A percentile compares a stretch with the other conserved stretches of the same genome.
Conservation (phyloP, 1,284 basidiomycete species). For the Ganoderma multipileum region DNA sequence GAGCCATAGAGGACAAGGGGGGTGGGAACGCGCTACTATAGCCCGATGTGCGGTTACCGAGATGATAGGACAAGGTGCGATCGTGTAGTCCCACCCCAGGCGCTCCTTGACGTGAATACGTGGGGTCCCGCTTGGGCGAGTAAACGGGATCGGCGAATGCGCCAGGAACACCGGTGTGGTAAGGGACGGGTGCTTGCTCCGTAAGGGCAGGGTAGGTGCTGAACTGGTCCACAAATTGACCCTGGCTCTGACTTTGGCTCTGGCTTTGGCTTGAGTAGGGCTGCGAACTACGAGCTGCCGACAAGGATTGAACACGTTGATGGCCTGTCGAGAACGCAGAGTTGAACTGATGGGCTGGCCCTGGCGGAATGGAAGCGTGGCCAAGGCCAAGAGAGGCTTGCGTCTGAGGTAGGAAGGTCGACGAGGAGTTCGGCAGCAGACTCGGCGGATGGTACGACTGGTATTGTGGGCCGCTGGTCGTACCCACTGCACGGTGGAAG, state of each 20-base stretch:
- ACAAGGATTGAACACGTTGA: slow-evolving; percentile 34
- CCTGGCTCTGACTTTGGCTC: slow-evolving; percentile 13
- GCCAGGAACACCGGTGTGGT: slow-evolving; percentile 30
- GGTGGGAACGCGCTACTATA: slow-evolving; percentile 17
- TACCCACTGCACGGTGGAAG: slow-evolving; percentile 24
- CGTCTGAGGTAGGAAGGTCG: slow-evolving; percentile 22
- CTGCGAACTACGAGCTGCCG: slow-evolving; percentile 24
- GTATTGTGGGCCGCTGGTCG: slow-evolving; percentile 15
- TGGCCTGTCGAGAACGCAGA: slow-evolving; percentile 24
- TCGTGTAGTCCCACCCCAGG: slow-evolving; percentile 20
- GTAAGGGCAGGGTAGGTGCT: slow-evolving; percentile 25
- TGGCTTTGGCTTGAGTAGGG: slow-evolving; percentile 24
- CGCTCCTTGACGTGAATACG: slow-evolving; percentile 25
- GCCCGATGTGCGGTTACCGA: slow-evolving; percentile 23
- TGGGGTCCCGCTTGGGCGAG: slow-evolving; percentile 21
- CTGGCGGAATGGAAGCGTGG: slow-evolving; percentile 10
- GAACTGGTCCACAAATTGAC: slow-evolving; percentile 22
- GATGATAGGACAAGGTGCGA: slow-evolving; percentile 23
- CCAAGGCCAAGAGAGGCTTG: slow-evolving; percentile 23
- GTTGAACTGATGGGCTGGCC: slow-evolving; percentile 16
- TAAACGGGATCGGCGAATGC: slow-evolving; percentile 32
- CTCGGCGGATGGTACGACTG: slow-evolving; percentile 13
- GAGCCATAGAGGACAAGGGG: slow-evolving; percentile 27
- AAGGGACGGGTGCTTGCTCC: slow-evolving; percentile 23
- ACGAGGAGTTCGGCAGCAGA: slow-evolving; percentile 8